Evolutionary conservation across 164 flowering plant genomes (phyloP), one percentile per base, ranked within the genome.

Genomic region (Kingdonia uniflora): DNA sequence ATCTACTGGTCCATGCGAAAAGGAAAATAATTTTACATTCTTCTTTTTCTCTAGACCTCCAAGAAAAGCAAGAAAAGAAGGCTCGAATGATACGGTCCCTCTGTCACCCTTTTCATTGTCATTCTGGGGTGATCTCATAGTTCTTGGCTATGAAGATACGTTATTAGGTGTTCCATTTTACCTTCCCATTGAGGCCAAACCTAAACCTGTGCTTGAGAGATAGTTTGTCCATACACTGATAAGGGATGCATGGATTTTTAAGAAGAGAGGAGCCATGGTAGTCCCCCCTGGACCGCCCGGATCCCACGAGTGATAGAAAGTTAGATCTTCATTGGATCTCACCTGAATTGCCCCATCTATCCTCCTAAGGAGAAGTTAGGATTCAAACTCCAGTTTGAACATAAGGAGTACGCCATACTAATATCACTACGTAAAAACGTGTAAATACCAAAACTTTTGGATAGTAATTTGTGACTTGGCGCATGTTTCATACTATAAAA

Each of bases 241-340:
- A 41, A 41, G 43, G 16, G n/a, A 14, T 41, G 16, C 10, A 41
- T 41, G 43, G 43, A 41, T 41, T 41, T n/a, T 41, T 11, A 41
- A 41, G 43, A 41, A 41, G 16, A 41, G 43, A 41, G 35, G 35
- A 29, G 35, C 35, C 35, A 29, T 8, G 35, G 35, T 29, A 8
- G 35, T 29, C 48, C 21, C 48, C n/a, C 49, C 12, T 5, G 11
- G 49, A 45, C 13, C 10, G 49, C 49, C 11, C 22, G 1, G 49
- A 45, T 45, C 49, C 49, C 49, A 45, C 10, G 1, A 45, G 22
- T 45, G 49, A 45, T 45, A 45, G 22, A 45, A 17, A 45, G 49
- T 19, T 11, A 6, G 49, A 45, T 45, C 49, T 45, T 14, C n/a
- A 45, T 45, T 45, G 49, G 49, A 45, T 45, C 49, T 45, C 49